Conservation (phyloP, 495 filamentous ascomycete genomes). For the Penicillium flavigenum region DNA sequence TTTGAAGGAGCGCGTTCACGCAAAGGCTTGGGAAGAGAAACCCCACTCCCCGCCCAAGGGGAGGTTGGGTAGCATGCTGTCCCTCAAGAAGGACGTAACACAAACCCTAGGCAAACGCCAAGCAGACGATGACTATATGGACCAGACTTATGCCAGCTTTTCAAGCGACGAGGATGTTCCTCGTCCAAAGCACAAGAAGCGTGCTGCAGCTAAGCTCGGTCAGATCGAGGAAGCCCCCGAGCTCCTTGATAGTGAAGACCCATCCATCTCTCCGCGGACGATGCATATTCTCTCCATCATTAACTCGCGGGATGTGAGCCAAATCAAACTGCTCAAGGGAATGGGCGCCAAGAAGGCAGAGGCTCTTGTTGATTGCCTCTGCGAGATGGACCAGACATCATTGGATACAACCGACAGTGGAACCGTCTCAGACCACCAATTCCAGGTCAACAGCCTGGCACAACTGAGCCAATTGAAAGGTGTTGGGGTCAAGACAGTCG, state of each 20-base stretch:
- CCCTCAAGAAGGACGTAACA: slow-evolving; percentile 37
- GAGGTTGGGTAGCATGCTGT: slow-evolving; percentile 42
- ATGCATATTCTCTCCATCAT: slow-evolving; percentile 74
- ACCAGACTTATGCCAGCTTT: slow-evolving; percentile 23
- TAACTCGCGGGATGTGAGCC: slow-evolving; percentile 74
- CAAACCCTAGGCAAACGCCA: slow-evolving; percentile 34
- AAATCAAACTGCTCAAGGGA: slow-evolving; percentile 67
- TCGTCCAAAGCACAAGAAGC: slow-evolving; percentile 43
- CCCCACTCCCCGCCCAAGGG: slow-evolving; percentile 27
- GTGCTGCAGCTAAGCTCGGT: slow-evolving; percentile 34
- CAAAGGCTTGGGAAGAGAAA: slow-evolving; percentile 21
- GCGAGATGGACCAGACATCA: slow-evolving; percentile 42
- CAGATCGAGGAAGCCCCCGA: slow-evolving; percentile 23
- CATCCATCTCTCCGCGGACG: slow-evolving; percentile 62
- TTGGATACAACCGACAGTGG: slow-evolving; percentile 21
- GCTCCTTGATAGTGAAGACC: slow-evolving; percentile 32
- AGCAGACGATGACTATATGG: slow-evolving; percentile 36
- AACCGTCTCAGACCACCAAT: slow-evolving; percentile 26
- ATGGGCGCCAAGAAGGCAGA: slow-evolving; percentile 57
- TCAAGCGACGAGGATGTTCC: slow-evolving; percentile 33
- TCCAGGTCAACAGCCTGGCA: slow-evolving; percentile 42
- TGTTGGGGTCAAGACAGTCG: slow-evolving; percentile 51
- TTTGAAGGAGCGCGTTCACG: slow-evolving; percentile 60
- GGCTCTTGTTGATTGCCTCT: slow-evolving; percentile 53
- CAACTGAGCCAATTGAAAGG: slow-evolving; percentile 52